A percentile compares a stretch with the other conserved stretches of the same genome.
Conservation (phyloP, 2,329 filamentous ascomycete species). For the Helminthosporium solani region DNA sequence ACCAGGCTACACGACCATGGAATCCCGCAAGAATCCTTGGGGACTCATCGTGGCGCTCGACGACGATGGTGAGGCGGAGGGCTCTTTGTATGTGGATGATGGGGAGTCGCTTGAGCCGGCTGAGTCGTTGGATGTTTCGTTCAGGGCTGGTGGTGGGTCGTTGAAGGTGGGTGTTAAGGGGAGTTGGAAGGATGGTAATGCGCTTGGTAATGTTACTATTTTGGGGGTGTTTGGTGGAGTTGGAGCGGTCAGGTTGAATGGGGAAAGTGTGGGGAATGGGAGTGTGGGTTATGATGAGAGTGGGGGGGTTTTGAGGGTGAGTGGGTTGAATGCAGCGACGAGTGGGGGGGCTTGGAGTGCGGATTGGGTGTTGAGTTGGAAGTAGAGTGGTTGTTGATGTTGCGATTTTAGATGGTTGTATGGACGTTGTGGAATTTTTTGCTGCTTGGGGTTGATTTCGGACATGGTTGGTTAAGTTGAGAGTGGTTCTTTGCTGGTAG, state of each 20-base stretch:
- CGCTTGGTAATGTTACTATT: slow-evolving; percentile 63
- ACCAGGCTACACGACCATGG: slow-evolving; percentile 65
- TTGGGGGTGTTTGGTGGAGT: slow-evolving; percentile 53
- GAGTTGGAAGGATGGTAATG: slow-evolving; percentile 57
- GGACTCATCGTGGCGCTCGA: slow-evolving; percentile 64
- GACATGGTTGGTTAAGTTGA: too few species aligned
- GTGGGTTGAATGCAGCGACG: slow-evolving; percentile 53
- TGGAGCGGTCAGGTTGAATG: slow-evolving; percentile 52
- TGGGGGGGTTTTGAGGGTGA: slow-evolving; percentile 53
- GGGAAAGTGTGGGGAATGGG: slow-evolving; percentile 46
- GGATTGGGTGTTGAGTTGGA: slow-evolving; percentile 61
- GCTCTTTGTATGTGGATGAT: slow-evolving; percentile 71
- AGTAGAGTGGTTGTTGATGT: not conserved
- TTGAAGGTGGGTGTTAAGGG: slow-evolving; percentile 55
- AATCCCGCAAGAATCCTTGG: slow-evolving; percentile 65
- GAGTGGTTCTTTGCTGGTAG: too few species aligned
- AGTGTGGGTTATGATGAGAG: slow-evolving; percentile 53
- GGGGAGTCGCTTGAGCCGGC: slow-evolving; percentile 65
- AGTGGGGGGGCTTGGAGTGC: slow-evolving; percentile 57
- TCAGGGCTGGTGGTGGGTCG: slow-evolving; percentile 46
- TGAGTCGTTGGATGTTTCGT: slow-evolving; percentile 57
- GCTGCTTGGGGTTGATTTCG: too few species aligned
- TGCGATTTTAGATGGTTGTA: too few species aligned
- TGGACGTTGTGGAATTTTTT: too few species aligned
- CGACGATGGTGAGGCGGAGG: slow-evolving; percentile 56